These are phyloP conservation scores for Corchorus olitorius DNA, from an alignment of 345 rosid genomes.

Conservation along the genomic window DNA sequence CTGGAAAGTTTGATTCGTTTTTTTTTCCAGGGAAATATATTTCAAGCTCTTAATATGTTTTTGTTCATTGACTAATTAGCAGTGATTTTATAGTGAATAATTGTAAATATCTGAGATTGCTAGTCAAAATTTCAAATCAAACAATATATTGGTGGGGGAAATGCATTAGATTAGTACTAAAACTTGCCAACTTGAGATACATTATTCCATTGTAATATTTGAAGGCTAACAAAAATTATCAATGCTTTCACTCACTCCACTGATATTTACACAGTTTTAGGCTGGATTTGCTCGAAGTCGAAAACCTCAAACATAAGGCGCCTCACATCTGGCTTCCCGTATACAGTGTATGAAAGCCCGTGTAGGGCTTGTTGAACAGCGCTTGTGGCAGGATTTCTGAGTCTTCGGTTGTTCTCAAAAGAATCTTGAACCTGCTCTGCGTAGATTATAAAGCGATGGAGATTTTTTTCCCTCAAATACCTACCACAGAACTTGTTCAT, in stretches of 20 bases:
- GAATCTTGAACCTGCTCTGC: conserved; percentile 78
- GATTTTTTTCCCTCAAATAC: conserved; percentile 76
- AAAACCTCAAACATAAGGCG: conserved; percentile 94
- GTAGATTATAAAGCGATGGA: conserved; percentile 60
- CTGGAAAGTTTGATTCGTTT: too few species aligned
- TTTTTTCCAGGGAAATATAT: too few species aligned
- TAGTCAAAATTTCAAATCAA: too few species aligned
- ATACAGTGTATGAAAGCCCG: conserved; percentile 79
- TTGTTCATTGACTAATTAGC: too few species aligned
- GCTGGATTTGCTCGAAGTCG: conserved; percentile 91
- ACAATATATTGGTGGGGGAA: too few species aligned
- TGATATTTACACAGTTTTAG: conserved; percentile 62
- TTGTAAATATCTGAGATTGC: too few species aligned
- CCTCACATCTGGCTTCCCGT: conserved; percentile 87
- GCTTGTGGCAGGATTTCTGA: conserved; percentile 79
- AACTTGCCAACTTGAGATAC: background rate
- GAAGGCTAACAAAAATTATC: background rate
- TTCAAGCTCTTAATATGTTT: too few species aligned
- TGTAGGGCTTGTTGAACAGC: conserved; percentile 93
- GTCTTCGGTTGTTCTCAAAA: conserved; percentile 74
- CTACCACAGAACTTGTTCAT: conserved; percentile 97
- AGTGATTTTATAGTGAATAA: too few species aligned
- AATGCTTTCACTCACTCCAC: conserved; percentile 4
- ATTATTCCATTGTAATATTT: background rate
- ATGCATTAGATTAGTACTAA: background rate